Evolutionary conservation across 2,329 filamentous ascomycete genomes (phyloP).

Genomic region (Aspergillus udagawae): DNA sequence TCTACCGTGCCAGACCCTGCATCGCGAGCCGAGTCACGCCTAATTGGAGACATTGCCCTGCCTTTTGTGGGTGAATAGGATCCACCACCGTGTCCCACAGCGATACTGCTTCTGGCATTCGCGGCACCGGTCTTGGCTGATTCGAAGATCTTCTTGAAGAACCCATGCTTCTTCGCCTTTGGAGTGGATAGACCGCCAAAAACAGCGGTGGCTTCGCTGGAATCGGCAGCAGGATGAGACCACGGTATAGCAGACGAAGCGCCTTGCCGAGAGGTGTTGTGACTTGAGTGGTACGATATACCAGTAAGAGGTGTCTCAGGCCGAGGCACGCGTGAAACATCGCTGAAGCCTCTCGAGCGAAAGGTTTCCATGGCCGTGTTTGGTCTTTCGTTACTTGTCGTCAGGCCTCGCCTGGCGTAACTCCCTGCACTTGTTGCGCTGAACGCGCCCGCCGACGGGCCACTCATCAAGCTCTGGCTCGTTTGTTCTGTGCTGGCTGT

Average conservation of each 20-base stretch:
- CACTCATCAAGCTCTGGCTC: conserved; percentile 87
- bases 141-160: conserved; percentile 94
- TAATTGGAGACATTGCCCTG: conserved; percentile 42
- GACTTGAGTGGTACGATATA: conserved; percentile 87
- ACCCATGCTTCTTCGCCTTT: conserved; percentile 77
- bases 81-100: conserved; percentile 52
- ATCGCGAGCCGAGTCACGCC: conserved; percentile 58
- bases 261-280: conserved; percentile 56
- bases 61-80: conserved; percentile 48
- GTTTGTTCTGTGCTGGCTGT: conserved; percentile 73
- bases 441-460: conserved; percentile 80
- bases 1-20: conserved; percentile 68
- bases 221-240: conserved; percentile 39
- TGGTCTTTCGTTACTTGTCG: conserved; percentile 33
- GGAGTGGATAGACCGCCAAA: conserved; percentile 75
- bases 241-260: conserved; percentile 64
- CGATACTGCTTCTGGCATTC: conserved; percentile 80
- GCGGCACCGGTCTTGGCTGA: conserved; percentile 92
- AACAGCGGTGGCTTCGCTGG: conserved; percentile 62
- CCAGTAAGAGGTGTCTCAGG: conserved; percentile 62
- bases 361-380: conserved; percentile 42
- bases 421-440: conserved; percentile 95
- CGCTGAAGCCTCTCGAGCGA: conserved; percentile 37
- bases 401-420: conserved; percentile 68
- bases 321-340: conserved; percentile 33